Evolutionary conservation across 768 basidiomycete species (phyloP).

Genomic region (Gelatoporia subvermispora): DNA sequence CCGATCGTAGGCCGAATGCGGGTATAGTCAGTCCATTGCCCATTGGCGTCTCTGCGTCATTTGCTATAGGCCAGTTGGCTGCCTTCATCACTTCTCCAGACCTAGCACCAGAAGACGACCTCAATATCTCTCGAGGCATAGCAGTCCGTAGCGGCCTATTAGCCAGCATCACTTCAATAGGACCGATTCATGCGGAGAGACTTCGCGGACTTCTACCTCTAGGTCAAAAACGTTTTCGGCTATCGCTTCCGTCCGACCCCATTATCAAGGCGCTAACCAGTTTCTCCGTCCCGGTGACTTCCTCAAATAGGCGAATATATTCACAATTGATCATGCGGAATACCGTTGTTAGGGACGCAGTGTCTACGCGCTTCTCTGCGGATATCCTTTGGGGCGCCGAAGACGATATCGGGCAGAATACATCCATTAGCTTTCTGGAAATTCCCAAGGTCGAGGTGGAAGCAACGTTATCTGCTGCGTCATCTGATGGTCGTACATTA

Average conservation of each 20-base stretch:
- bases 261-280: constrained; percentile 40
- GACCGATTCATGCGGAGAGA: constrained; percentile 12
- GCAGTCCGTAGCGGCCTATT: constrained; percentile 50
- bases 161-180: constrained; percentile 52
- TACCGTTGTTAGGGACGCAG: constrained; percentile 52
- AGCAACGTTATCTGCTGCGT: constrained; percentile 19
- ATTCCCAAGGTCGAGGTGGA: constrained; percentile 31
- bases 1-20: neutral
- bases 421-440: constrained; percentile 40
- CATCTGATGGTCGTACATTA: constrained; percentile 7
- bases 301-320: constrained; percentile 35
- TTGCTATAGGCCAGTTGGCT: constrained; percentile 58
- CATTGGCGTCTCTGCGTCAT: constrained; percentile 47
- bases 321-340: constrained; percentile 42
- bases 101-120: constrained; percentile 65
- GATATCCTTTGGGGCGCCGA: constrained; percentile 49
- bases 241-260: constrained; percentile 51
- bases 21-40: constrained; percentile 36
- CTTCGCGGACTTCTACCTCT: constrained; percentile 30
- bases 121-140: constrained; percentile 65
- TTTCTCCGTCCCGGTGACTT: constrained; percentile 23
- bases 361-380: constrained; percentile 61
- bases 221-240: constrained; percentile 44
- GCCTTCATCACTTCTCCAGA: constrained; percentile 75
- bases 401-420: constrained; percentile 25